Evolutionary conservation across 2,329 filamentous ascomycete species (phyloP).

Genomic region (Leptographium lundbergii): DNA sequence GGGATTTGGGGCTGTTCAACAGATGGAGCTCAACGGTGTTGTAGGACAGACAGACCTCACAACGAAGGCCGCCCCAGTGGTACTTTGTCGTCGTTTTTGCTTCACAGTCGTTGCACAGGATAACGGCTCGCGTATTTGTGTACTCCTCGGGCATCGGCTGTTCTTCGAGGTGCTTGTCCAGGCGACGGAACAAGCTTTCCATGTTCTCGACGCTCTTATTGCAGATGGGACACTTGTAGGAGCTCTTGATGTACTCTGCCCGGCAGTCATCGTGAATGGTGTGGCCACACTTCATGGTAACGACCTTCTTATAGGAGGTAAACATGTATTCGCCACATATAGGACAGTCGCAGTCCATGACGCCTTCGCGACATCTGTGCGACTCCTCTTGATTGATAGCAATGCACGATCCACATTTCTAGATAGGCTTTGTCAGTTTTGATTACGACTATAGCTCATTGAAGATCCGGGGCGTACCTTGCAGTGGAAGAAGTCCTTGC

Average conservation of each 20-base stretch:
- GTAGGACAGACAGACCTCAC: slow-evolving; percentile 58
- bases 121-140: slow-evolving; percentile 62
- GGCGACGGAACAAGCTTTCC: slow-evolving; percentile 84
- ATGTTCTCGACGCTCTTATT: slow-evolving; percentile 96
- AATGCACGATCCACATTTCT: slow-evolving; percentile 90
- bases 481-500: slow-evolving; percentile 97
- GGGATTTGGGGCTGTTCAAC: slow-evolving; percentile 34
- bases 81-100: slow-evolving; percentile 77
- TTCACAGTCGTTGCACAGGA: slow-evolving; percentile 91
- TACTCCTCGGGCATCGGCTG: slow-evolving; percentile 92
- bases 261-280: slow-evolving; percentile 90
- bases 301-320: slow-evolving; percentile 74
- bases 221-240: slow-evolving; percentile 94
- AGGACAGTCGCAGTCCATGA: slow-evolving; percentile 89
- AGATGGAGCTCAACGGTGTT: slow-evolving; percentile 52
- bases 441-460: neutral
- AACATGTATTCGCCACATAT: slow-evolving; percentile 97
- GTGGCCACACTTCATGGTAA: slow-evolving; percentile 92
- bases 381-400: slow-evolving; percentile 72
- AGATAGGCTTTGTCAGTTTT: neutral
- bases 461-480: slow-evolving; percentile 44
- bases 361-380: slow-evolving; percentile 88
- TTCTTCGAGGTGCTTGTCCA: slow-evolving; percentile 73
- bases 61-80: slow-evolving; percentile 92
- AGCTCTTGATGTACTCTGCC: slow-evolving; percentile 72